Evolutionary conservation across 192 early-diverging fungal species (phyloP).

Genomic region (Gamsiella multidivaricata): DNA sequence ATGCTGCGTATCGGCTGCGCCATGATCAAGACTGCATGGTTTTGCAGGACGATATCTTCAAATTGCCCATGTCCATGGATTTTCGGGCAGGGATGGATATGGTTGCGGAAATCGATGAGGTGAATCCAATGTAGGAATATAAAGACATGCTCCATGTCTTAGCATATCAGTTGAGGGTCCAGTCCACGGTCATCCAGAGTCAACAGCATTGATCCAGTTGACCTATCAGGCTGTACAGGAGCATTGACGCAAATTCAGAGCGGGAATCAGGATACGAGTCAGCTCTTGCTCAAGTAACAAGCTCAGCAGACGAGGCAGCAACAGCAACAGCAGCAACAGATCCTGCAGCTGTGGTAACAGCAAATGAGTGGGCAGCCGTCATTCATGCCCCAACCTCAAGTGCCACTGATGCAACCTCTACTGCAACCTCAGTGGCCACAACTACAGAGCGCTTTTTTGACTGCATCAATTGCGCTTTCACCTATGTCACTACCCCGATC

Average conservation of each 20-base stretch:
- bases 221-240: not conserved
- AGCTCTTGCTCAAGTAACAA: not conserved
- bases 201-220: not conserved
- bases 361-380: too few species aligned
- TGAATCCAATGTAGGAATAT: not conserved
- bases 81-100: constrained; percentile 1
- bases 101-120: not conserved
- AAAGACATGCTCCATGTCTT: not conserved
- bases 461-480: too few species aligned
- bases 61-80: not conserved
- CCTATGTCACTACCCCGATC: too few species aligned
- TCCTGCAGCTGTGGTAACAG: not conserved
- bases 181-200: not conserved
- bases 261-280: too few species aligned
- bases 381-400: too few species aligned
- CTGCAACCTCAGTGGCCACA: too few species aligned
- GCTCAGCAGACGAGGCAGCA: not conserved
- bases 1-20: constrained; percentile 20
- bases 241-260: too few species aligned
- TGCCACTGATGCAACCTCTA: too few species aligned
- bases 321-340: not conserved
- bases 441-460: too few species aligned
- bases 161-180: not conserved
- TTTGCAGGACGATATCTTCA: constrained; percentile 17
- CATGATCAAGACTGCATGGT: constrained; percentile 2